phyloP scores from a whole-genome alignment of 1,284 basidiomycete species.

The Porogramme epimiltina region DNA sequence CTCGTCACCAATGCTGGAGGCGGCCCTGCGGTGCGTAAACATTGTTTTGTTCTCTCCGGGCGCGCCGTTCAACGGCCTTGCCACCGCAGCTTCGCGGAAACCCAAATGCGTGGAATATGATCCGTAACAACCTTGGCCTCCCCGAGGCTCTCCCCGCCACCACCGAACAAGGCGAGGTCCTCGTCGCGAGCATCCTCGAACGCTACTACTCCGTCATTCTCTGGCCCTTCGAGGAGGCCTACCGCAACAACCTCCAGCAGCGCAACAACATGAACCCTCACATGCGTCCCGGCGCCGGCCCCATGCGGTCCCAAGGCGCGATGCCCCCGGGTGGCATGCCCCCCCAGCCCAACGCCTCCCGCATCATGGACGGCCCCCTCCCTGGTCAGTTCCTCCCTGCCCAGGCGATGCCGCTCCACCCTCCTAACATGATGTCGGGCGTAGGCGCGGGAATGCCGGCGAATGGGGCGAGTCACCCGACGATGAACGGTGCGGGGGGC shows the following conservation, averaged over 20 bases:
- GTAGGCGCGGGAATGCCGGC: constrained; percentile 12
- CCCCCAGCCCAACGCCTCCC: constrained; percentile 9
- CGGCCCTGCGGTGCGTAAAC: constrained; percentile 49
- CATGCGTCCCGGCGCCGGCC: constrained; percentile 16
- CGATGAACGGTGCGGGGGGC: constrained; percentile 16
- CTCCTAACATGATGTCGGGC: constrained; percentile 14
- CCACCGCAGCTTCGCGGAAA: constrained; percentile 24
- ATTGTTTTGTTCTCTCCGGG: constrained; percentile 4
- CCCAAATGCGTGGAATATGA: constrained; percentile 50
- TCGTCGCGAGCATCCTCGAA: constrained; percentile 51
- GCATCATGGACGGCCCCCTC: constrained; percentile 11
- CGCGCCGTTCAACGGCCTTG: constrained; percentile 1
- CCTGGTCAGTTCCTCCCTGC: constrained; percentile 21
- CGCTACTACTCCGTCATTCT: constrained; percentile 64
- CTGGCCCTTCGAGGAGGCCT: constrained; percentile 68
- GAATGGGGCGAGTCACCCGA: constrained; percentile 8
- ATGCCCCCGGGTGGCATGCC: constrained; percentile 12
- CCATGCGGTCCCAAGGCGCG: constrained; percentile 17
- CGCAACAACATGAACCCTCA: constrained; percentile 28
- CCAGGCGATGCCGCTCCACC: constrained; percentile 13
- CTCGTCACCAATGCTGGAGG: constrained; percentile 60
- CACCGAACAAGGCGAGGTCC: constrained; percentile 42
- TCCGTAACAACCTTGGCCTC: constrained; percentile 61
- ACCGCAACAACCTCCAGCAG: constrained; percentile 59
- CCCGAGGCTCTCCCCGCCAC: constrained; percentile 57